Evolutionary conservation across 2,329 filamentous ascomycete species (phyloP).

Genomic region (Myriosclerotinia scirpicola): DNA sequence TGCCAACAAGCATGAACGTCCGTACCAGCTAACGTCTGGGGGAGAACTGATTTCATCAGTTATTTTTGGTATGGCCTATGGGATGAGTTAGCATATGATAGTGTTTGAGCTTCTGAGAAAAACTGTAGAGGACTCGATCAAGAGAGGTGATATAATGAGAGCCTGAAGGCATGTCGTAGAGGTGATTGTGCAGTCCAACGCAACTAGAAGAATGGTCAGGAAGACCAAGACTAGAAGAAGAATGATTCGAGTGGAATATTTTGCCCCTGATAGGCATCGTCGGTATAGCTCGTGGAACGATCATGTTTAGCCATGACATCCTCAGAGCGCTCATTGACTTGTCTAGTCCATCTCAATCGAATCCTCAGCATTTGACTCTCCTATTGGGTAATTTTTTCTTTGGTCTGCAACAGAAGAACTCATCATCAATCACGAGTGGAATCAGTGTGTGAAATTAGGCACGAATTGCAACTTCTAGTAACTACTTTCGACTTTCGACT

Average conservation of each 20-base stretch:
- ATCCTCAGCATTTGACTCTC: not conserved
- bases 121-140: slow-evolving; percentile 39
- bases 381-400: not conserved
- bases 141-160: slow-evolving; percentile 22
- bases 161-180: not conserved
- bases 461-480: no score
- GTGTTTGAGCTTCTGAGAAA: slow-evolving; percentile 27
- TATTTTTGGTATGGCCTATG: slow-evolving; percentile 41
- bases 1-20: slow-evolving; percentile 36
- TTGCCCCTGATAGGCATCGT: not conserved
- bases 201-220: slow-evolving; percentile 25
- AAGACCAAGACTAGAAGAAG: slow-evolving; percentile 24
- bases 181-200: slow-evolving; percentile 21
- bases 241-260: not conserved
- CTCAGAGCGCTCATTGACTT: not conserved
- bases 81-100: slow-evolving; percentile 33
- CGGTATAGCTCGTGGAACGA: not conserved
- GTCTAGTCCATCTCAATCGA: not conserved
- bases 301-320: not conserved
- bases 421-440: no score
- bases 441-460: no score
- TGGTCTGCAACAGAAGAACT: not conserved
- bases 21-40: slow-evolving; percentile 41
- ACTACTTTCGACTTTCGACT: no score
- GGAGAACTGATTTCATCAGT: not conserved